phyloP scores from a whole-genome alignment of 176 grass and related monocot genomes.

The Guadua angustifolia region DNA sequence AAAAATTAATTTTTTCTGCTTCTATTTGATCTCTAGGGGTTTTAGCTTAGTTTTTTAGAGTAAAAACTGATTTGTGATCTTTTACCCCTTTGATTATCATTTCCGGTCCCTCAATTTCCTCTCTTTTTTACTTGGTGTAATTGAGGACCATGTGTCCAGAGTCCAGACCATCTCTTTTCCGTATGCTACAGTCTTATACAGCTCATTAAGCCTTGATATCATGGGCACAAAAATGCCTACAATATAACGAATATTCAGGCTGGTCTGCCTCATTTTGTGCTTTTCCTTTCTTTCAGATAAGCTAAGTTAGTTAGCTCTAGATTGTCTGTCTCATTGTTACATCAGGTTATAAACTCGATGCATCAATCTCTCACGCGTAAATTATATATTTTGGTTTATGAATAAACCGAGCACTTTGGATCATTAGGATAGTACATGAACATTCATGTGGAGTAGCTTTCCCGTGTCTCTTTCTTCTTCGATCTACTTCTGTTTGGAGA shows the following conservation, averaged over 20 bases:
- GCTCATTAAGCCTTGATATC: conserved; percentile 8
- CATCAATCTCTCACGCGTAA: too few relatives aligned
- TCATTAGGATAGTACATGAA: too few relatives aligned
- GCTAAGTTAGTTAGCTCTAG: background rate
- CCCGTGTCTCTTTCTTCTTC: background rate
- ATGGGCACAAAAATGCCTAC: background rate
- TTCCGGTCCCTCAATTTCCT: too few relatives aligned
- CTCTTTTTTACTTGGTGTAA: background rate
- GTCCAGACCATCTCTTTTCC: background rate
- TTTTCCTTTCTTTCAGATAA: background rate
- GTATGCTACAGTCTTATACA: background rate
- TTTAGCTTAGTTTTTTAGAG: too few relatives aligned
- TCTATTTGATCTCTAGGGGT: too few relatives aligned
- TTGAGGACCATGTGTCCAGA: conserved; percentile 9
- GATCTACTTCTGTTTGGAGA: background rate
- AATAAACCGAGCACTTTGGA: too few relatives aligned
- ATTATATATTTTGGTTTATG: too few relatives aligned
- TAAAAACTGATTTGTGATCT: too few relatives aligned
- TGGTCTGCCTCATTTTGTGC: background rate
- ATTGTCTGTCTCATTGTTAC: background rate
- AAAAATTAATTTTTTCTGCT: too few relatives aligned
- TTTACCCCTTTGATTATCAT: too few relatives aligned
- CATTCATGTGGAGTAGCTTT: too few relatives aligned
- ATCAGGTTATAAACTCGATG: background rate
- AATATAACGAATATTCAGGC: background rate